phyloP scores from a whole-genome alignment of 441 rosid species.

The Aleurites moluccanus region DNA sequence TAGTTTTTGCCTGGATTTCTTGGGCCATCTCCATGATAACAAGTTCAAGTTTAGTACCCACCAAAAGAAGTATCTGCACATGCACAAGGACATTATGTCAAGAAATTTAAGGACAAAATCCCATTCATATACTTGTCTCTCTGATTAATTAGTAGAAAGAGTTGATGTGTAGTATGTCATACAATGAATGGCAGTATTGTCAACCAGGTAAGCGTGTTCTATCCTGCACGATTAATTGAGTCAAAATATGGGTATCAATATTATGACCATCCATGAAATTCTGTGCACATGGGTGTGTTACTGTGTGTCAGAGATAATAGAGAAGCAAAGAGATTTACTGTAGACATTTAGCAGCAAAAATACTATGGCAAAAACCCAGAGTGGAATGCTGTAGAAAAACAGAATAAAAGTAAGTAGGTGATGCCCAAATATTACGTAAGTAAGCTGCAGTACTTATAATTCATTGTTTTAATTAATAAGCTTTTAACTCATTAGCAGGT shows the following conservation, averaged over 20 bases:
- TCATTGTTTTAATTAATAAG: background rate
- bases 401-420: background rate
- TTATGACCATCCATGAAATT: background rate
- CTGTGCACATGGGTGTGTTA: background rate
- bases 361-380: constrained; percentile 48
- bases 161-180: constrained; percentile 9
- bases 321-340: constrained; percentile 31
- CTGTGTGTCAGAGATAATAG: too few species aligned
- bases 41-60: constrained; percentile 61
- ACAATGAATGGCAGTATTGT: constrained; percentile 43
- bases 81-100: background rate
- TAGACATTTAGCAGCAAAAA: constrained; percentile 53
- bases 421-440: background rate
- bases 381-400: constrained; percentile 43
- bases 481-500: too few species aligned
- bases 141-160: background rate
- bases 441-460: background rate
- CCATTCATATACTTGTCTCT: background rate
- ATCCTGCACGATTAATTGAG: constrained; percentile 32
- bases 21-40: constrained; percentile 62
- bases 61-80: constrained; percentile 55
- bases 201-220: constrained; percentile 53
- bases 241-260: background rate
- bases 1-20: constrained; percentile 40
- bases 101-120: background rate